These are phyloP conservation scores for Candida glucosophila DNA, from an alignment of 1,139 yeast species.

Conservation along the genomic window DNA sequence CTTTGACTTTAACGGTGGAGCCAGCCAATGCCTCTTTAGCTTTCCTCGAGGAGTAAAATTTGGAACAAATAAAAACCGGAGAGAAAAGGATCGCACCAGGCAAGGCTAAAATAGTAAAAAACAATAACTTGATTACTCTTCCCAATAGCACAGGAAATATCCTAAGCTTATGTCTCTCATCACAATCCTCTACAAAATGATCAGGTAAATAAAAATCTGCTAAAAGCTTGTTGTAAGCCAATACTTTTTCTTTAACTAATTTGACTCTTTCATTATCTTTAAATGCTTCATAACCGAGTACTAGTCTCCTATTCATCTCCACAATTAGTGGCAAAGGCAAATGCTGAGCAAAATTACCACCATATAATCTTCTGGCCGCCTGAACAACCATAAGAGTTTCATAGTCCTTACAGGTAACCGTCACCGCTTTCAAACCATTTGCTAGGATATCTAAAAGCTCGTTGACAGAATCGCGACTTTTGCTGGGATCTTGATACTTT, in stretches of 20 bases:
- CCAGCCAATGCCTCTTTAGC: conserved; percentile 35
- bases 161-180: conserved; percentile 17
- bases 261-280: conserved; percentile 27
- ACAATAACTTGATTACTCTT: conserved; percentile 22
- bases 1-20: conserved; percentile 36
- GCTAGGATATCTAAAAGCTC: conserved; percentile 17
- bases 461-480: conserved; percentile 10
- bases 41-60: conserved; percentile 25
- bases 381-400: conserved; percentile 27
- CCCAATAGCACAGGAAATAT: conserved; percentile 18
- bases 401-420: conserved; percentile 24
- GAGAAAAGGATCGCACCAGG: conserved; percentile 39
- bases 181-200: conserved; percentile 33
- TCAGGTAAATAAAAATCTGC: conserved; percentile 32
- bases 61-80: conserved; percentile 34
- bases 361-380: conserved; percentile 33
- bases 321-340: conserved; percentile 38
- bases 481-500: conserved; percentile 13
- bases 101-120: conserved; percentile 28
- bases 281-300: conserved; percentile 31
- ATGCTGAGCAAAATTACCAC: conserved; percentile 21
- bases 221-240: conserved; percentile 26
- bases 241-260: conserved; percentile 23
- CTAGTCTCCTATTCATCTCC: conserved; percentile 37
- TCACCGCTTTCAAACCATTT: conserved; percentile 21